Conservation (phyloP, 352 stramenopile species). For the Phytophthora citrophthora region DNA sequence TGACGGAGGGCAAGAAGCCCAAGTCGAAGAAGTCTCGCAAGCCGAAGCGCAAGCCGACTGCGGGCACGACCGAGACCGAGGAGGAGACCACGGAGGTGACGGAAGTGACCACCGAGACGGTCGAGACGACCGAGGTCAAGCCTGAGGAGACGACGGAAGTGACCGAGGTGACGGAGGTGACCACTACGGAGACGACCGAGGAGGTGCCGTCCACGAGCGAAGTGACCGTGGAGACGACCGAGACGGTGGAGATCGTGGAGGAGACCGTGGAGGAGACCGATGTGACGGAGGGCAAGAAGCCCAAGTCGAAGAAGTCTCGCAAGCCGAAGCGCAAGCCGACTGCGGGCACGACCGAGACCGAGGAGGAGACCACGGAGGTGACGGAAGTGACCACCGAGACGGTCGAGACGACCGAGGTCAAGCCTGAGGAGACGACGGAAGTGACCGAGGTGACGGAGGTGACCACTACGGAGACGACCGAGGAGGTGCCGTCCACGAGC, state of each 20-base stretch:
- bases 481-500: neutral
- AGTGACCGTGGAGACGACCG: neutral
- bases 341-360: neutral
- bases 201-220: neutral
- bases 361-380: neutral
- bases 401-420: conserved; percentile 1
- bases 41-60: neutral
- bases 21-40: conserved; percentile 4
- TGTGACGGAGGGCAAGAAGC: neutral
- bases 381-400: conserved; percentile 10
- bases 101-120: conserved; percentile 2
- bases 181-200: conserved; percentile 2
- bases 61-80: conserved; percentile 7
- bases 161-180: conserved; percentile 2
- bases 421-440: conserved; percentile 10
- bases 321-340: neutral
- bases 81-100: conserved; percentile 2
- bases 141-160: conserved; percentile 6
- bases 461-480: conserved; percentile 7
- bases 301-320: neutral
- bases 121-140: conserved; percentile 1
- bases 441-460: conserved; percentile 7
- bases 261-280: conserved; percentile 7
- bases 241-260: conserved; percentile 7
- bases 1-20: conserved; percentile 1